Percentiles rank a stretch among this genome's conserved stretches.
Evolutionary conservation across 257 asterid genomes (phyloP).

Genomic region (Scutellaria galericulata): DNA sequence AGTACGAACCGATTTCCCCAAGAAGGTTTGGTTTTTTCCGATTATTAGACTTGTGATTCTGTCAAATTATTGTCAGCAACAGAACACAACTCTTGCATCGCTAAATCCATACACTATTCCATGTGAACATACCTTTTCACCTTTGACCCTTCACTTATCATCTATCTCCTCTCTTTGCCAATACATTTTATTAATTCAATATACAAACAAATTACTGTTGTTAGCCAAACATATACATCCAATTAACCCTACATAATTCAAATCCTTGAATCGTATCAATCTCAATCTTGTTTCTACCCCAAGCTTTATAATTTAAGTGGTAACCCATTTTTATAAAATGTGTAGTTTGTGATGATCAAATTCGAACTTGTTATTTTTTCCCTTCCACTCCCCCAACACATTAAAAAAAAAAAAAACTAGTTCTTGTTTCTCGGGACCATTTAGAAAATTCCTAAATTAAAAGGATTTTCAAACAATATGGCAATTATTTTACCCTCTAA

Average conservation of each 20-base stretch:
- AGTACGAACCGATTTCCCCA: conserved; percentile 34
- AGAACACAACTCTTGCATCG: conserved; percentile 18
- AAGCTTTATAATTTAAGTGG: too few species aligned
- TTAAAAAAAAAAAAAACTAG: too few species aligned
- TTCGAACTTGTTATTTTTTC: too few species aligned
- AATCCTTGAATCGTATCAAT: background rate
- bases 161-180: background rate
- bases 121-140: conserved; percentile 19
- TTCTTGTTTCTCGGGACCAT: too few species aligned
- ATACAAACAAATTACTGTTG: background rate
- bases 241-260: background rate
- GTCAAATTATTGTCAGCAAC: conserved; percentile 28
- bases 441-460: background rate
- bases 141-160: conserved; percentile 34
- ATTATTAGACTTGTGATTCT: conserved; percentile 46
- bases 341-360: too few species aligned
- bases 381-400: too few species aligned
- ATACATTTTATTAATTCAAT: too few species aligned
- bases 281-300: background rate
- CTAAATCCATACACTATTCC: conserved; percentile 4
- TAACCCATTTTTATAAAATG: too few species aligned
- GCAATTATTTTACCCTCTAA: too few species aligned
- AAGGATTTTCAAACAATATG: background rate
- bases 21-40: conserved; percentile 38
- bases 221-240: background rate